Percentiles rank a stretch among this genome's conserved stretches.
These are phyloP conservation scores for Astraeus odoratus DNA, from an alignment of 768 basidiomycete species.

Conservation along the genomic window DNA sequence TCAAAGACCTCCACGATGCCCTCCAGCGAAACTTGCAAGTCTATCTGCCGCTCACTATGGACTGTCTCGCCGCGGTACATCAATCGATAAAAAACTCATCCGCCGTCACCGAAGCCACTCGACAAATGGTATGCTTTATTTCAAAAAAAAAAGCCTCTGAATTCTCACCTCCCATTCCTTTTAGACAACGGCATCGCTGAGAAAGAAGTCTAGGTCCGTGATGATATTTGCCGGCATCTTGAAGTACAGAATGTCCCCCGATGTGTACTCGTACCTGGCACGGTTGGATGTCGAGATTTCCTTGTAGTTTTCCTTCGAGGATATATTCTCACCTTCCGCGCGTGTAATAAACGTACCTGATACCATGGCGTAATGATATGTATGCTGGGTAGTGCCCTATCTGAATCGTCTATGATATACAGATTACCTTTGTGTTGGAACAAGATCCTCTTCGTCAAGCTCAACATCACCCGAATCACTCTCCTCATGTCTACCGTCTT, in stretches of 20 bases:
- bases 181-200: slow-evolving; percentile 58
- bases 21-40: slow-evolving; percentile 85
- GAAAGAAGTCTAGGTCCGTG: slow-evolving; percentile 77
- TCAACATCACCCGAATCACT: slow-evolving; percentile 9
- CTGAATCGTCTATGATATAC: neutral
- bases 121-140: slow-evolving; percentile 67
- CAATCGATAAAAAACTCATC: slow-evolving; percentile 62
- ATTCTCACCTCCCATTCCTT: slow-evolving; percentile 12
- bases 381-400: neutral
- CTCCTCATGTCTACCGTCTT: slow-evolving; percentile 18
- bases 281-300: slow-evolving; percentile 83
- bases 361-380: neutral
- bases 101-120: slow-evolving; percentile 61
- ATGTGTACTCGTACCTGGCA: slow-evolving; percentile 85
- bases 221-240: slow-evolving; percentile 87
- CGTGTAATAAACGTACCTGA: neutral
- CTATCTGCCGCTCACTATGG: slow-evolving; percentile 89
- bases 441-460: slow-evolving; percentile 22
- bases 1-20: slow-evolving; percentile 79
- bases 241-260: slow-evolving; percentile 84
- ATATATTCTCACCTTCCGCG: neutral
- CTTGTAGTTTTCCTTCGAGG: slow-evolving; percentile 31
- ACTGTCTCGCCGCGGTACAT: slow-evolving; percentile 77
- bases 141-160: slow-evolving; percentile 7
- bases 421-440: slow-evolving; percentile 24